A percentile compares a stretch with the other conserved stretches of the same genome.
Conservation (phyloP, 75 land plant species). For the Chamaecyparis obtusa region DNA sequence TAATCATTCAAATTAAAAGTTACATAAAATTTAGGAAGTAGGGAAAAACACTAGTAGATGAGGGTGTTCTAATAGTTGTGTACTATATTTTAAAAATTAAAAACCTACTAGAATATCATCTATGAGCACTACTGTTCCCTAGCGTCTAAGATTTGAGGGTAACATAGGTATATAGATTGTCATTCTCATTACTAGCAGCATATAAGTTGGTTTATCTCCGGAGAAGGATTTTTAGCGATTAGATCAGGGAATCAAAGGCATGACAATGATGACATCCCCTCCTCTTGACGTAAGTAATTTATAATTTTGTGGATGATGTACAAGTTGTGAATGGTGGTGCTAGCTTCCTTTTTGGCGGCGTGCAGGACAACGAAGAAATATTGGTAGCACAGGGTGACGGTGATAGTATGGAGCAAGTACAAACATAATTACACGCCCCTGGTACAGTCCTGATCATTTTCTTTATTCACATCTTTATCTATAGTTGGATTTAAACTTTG, state of each 20-base stretch:
- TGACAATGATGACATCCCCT: conserved; percentile 9
- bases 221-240: no score
- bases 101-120: no score
- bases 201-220: no score
- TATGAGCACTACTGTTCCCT: no score
- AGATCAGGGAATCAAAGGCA: neutral
- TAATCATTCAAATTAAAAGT: no score
- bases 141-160: no score
- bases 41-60: no score
- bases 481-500: neutral
- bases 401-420: conserved; percentile 53
- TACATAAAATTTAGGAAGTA: no score
- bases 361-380: conserved; percentile 73
- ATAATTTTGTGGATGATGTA: neutral
- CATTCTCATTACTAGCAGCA: no score
- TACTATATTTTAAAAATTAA: no score
- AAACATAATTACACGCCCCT: conserved; percentile 37
- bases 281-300: neutral
- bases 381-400: conserved; percentile 34
- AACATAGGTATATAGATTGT: no score
- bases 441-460: neutral
- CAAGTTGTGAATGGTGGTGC: neutral
- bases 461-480: neutral
- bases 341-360: neutral
- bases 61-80: no score